These are phyloP conservation scores for Ulota crispa DNA, from an alignment of 225 moss, liverwort and hornwort genomes.

Conservation along the genomic window DNA sequence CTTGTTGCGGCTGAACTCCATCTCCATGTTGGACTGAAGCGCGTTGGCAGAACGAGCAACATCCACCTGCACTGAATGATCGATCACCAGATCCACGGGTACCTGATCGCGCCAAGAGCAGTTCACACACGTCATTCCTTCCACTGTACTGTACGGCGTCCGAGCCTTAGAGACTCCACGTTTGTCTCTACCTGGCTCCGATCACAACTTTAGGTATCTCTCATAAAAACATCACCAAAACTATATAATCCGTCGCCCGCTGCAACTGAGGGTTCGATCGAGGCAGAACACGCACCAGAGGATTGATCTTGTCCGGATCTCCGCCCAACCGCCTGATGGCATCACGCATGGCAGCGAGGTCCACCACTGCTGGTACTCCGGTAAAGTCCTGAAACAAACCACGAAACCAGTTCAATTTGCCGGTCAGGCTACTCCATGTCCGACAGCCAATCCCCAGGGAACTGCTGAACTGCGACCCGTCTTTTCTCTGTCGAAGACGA, in stretches of 20 bases:
- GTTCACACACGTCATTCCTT: conserved; percentile 7
- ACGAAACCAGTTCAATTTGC: conserved; percentile 6
- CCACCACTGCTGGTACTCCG: conserved; percentile 93
- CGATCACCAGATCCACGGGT: conserved; percentile 94
- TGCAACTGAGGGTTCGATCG: background rate
- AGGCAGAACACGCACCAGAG: conserved; percentile 62
- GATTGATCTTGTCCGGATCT: conserved; percentile 88
- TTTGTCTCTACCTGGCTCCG: background rate
- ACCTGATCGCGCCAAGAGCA: conserved; percentile 52
- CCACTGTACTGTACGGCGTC: background rate
- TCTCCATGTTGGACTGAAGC: conserved; percentile 82
- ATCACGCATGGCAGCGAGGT: conserved; percentile 95
- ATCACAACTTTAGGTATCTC: background rate
- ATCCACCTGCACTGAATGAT: conserved; percentile 99
- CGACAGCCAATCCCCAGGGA: background rate
- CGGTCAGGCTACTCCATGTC: conserved; percentile 7
- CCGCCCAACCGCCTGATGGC: conserved; percentile 87
- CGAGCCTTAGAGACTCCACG: background rate
- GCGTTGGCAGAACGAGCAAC: conserved; percentile 69
- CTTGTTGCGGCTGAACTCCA: conserved; percentile 88
- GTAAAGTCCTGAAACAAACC: conserved; percentile 72
- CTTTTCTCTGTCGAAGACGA: background rate
- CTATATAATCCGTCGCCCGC: background rate
- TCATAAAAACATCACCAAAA: background rate
- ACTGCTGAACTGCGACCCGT: background rate